Percentiles rank a stretch among this genome's conserved stretches.
Evolutionary conservation across 1,284 basidiomycete genomes (phyloP).

Genomic region (Marasmius sp.): DNA sequence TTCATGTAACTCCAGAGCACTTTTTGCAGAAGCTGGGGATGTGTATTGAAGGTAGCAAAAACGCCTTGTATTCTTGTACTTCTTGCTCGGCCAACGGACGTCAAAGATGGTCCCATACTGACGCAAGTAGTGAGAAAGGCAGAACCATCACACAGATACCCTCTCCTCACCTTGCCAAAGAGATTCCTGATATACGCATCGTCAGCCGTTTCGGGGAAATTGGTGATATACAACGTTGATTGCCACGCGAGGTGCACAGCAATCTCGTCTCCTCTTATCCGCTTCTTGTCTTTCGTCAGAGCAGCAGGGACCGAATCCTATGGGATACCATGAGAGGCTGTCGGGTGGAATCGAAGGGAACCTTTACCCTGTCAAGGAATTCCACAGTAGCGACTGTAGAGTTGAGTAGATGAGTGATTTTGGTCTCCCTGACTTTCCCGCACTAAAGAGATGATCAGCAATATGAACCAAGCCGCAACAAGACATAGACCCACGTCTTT

Average conservation of each 20-base stretch:
- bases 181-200: slow-evolving; percentile 75
- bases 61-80: slow-evolving; percentile 85
- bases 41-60: slow-evolving; percentile 96
- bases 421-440: slow-evolving; percentile 79
- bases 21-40: slow-evolving; percentile 73
- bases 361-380: slow-evolving; percentile 65
- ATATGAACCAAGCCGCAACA: background rate
- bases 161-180: slow-evolving; percentile 66
- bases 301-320: slow-evolving; percentile 83
- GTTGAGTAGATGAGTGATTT: slow-evolving; percentile 60
- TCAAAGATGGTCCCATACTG: slow-evolving; percentile 92
- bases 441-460: slow-evolving; percentile 53
- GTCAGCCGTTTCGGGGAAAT: slow-evolving; percentile 88
- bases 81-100: slow-evolving; percentile 97
- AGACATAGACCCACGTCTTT: slow-evolving; percentile 66
- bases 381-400: slow-evolving; percentile 77
- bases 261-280: slow-evolving; percentile 71
- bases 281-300: slow-evolving; percentile 92
- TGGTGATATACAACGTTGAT: slow-evolving; percentile 95
- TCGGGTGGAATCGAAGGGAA: background rate
- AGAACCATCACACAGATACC: background rate
- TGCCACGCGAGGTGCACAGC: slow-evolving; percentile 89
- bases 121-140: slow-evolving; percentile 9
- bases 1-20: slow-evolving; percentile 77
- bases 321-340: background rate